Percentiles rank a stretch among this genome's conserved stretches.
phyloP scores from a whole-genome alignment of 805 yeast genomes.

The Millerozyma miso region DNA sequence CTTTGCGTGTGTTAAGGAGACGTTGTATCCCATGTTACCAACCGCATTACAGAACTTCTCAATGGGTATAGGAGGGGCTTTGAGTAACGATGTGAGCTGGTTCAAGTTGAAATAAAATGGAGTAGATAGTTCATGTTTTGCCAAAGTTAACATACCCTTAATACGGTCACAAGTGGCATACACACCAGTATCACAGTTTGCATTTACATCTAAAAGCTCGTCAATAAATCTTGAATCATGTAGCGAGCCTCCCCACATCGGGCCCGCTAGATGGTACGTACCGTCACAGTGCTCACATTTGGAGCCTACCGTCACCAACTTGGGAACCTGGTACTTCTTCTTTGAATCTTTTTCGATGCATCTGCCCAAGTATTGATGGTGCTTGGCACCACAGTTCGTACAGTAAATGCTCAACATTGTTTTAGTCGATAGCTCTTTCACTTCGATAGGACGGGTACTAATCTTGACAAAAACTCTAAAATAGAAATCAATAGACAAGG shows the following conservation, averaged over 20 bases:
- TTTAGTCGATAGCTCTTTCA: slow-evolving; percentile 71
- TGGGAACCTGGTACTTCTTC: slow-evolving; percentile 54
- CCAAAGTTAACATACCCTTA: slow-evolving; percentile 88
- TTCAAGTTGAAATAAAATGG: slow-evolving; percentile 87
- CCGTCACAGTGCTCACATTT: slow-evolving; percentile 68
- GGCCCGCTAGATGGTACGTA: slow-evolving; percentile 82
- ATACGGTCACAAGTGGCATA: slow-evolving; percentile 83
- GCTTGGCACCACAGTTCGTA: slow-evolving; percentile 76
- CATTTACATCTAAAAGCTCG: slow-evolving; percentile 54
- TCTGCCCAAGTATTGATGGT: slow-evolving; percentile 73
- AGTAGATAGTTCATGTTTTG: slow-evolving; percentile 56
- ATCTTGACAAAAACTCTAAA: slow-evolving; percentile 82
- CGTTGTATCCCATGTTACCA: slow-evolving; percentile 77
- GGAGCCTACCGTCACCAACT: slow-evolving; percentile 42
- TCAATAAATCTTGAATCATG: slow-evolving; percentile 69
- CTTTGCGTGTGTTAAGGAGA: slow-evolving; percentile 85
- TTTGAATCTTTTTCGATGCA: slow-evolving; percentile 34
- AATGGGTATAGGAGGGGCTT: slow-evolving; percentile 80
- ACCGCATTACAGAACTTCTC: slow-evolving; percentile 70
- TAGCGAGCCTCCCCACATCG: slow-evolving; percentile 81
- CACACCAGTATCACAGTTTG: slow-evolving; percentile 45
- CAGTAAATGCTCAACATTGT: slow-evolving; percentile 81
- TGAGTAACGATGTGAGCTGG: slow-evolving; percentile 66
- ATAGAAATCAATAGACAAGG: slow-evolving; percentile 88
- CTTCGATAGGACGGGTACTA: slow-evolving; percentile 71